Base-by-base conservation (phyloP, 768 basidiomycete species). In the Galerina marginata region DNA sequence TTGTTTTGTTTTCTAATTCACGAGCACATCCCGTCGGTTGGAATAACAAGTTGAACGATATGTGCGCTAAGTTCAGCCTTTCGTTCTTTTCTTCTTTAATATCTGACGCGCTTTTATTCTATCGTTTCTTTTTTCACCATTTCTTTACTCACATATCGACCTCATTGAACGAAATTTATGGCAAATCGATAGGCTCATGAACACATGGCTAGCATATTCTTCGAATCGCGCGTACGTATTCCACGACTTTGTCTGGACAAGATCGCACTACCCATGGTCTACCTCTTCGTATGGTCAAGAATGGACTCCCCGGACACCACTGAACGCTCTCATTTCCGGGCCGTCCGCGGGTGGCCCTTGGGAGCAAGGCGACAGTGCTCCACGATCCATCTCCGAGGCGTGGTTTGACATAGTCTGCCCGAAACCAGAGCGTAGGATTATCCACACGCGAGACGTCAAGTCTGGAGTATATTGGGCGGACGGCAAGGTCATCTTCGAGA, bases 41-140 rank as follows among this genome's bases (percentile, higher is more conserved):
- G 82, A 85, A 85, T 67, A 86, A 85, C 65, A 77, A 78, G 54
- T 65, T 85, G 45, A 82, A 82, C 56, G 84, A 85, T 68, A 67
- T 82, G 83, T 84, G 62, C 42, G 81, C 29, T 7, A 33, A 33
- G 29, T 33, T 73, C 12, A 16, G 33, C 29, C n/a, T 43, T 26
- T 51, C 38, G 20, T 36, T 47, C 11, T 33, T 46, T 45, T 54
- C 37, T 62, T 16, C 29, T 55, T 44, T 16, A 7, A 36, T 43
- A 51, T 51, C 56, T 60, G 46, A 47, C 46, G 11, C 15, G 42
- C 12, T 26, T 36, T n/a, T 40, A 36, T 38, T 55, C 54, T 40
- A 25, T 44, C 15, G 40, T 47, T 56, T 10, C 49, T 42, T 25
- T 39, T 42, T 42, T 25, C 15, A 37, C 15, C 20, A n/a, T 49